A percentile compares a stretch with the other conserved stretches of the same genome.
These are phyloP conservation scores for Globisporangium barbulae DNA, from an alignment of 352 stramenopile genomes.

Conservation along the genomic window DNA sequence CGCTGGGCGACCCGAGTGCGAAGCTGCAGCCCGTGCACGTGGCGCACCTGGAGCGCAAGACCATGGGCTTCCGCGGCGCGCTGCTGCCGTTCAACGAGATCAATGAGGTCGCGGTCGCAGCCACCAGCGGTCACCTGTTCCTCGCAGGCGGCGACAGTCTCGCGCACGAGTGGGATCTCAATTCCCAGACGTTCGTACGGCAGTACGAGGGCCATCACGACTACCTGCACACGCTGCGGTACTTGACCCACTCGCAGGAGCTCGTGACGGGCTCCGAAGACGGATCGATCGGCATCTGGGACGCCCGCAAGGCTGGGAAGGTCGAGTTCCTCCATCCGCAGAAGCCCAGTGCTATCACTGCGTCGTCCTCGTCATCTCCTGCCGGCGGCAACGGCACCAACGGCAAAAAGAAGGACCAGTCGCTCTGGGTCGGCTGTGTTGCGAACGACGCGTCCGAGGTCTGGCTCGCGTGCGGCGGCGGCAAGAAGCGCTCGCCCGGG, in stretches of 20 bases:
- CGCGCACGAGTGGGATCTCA: slow-evolving; percentile 62
- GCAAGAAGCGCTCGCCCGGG: slow-evolving; percentile 31
- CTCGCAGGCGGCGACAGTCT: slow-evolving; percentile 58
- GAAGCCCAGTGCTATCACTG: not conserved
- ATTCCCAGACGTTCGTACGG: slow-evolving; percentile 45
- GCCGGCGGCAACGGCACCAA: too few species aligned
- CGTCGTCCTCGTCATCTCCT: slow-evolving; percentile 3
- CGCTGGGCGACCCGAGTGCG: slow-evolving; percentile 24
- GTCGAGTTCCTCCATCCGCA: slow-evolving; percentile 57
- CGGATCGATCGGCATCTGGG: slow-evolving; percentile 71
- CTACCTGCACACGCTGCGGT: slow-evolving; percentile 62
- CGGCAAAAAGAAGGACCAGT: slow-evolving; percentile 8
- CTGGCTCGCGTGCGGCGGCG: slow-evolving; percentile 62
- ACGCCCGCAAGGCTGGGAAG: slow-evolving; percentile 45
- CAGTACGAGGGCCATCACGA: slow-evolving; percentile 54
- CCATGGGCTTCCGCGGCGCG: slow-evolving; percentile 56
- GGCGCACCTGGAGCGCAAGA: slow-evolving; percentile 46
- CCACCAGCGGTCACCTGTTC: slow-evolving; percentile 33
- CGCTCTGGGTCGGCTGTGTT: slow-evolving; percentile 55
- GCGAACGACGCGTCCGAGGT: slow-evolving; percentile 69
- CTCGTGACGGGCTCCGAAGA: slow-evolving; percentile 72
- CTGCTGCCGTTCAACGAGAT: slow-evolving; percentile 60
- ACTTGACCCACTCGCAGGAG: slow-evolving; percentile 66
- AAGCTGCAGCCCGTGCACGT: slow-evolving; percentile 42
- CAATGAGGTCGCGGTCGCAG: slow-evolving; percentile 53